Evolutionary conservation across 345 rosid species (phyloP).

Genomic region (Eucalyptus tenuipes): DNA sequence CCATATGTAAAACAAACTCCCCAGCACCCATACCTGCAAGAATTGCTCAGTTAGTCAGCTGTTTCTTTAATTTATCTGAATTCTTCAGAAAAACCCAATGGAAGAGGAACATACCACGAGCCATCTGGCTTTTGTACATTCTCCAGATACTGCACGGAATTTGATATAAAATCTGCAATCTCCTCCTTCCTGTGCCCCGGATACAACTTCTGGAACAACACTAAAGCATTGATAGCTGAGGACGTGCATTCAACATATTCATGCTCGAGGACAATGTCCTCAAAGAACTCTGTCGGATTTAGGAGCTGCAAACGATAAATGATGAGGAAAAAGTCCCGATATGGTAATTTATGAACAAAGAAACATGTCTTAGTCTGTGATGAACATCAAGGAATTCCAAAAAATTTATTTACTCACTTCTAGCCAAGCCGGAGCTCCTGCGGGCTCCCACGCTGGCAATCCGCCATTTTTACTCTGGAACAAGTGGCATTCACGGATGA

Average conservation of each 20-base stretch:
- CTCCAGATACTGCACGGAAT: slow-evolving; percentile 17
- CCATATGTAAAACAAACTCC: slow-evolving; percentile 47
- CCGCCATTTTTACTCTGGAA: slow-evolving; percentile 54
- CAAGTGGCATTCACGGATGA: background rate
- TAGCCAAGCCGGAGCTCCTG: slow-evolving; percentile 28
- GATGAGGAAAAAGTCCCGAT: background rate
- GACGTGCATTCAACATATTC: slow-evolving; percentile 43
- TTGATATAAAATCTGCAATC: slow-evolving; percentile 22
- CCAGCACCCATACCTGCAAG: slow-evolving; percentile 40
- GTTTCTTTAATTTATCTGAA: background rate
- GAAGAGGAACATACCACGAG: slow-evolving; percentile 19
- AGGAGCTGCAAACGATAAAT: slow-evolving; percentile 15
- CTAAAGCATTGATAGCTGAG: slow-evolving; percentile 21
- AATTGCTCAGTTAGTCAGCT: background rate
- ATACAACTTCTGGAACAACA: slow-evolving; percentile 22
- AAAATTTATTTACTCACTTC: slow-evolving; percentile 21
- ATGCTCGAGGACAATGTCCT: slow-evolving; percentile 25
- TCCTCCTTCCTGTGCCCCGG: slow-evolving; percentile 31
- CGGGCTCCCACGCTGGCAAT: slow-evolving; percentile 50
- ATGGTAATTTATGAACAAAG: background rate
- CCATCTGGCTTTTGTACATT: slow-evolving; percentile 34
- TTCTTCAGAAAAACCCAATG: background rate
- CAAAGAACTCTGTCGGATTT: slow-evolving; percentile 45
- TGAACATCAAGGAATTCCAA: background rate
- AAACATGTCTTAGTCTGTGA: background rate